Evolutionary conservation across 345 rosid genomes (phyloP).

Genomic region (Eucalyptus tenuipes): DNA sequence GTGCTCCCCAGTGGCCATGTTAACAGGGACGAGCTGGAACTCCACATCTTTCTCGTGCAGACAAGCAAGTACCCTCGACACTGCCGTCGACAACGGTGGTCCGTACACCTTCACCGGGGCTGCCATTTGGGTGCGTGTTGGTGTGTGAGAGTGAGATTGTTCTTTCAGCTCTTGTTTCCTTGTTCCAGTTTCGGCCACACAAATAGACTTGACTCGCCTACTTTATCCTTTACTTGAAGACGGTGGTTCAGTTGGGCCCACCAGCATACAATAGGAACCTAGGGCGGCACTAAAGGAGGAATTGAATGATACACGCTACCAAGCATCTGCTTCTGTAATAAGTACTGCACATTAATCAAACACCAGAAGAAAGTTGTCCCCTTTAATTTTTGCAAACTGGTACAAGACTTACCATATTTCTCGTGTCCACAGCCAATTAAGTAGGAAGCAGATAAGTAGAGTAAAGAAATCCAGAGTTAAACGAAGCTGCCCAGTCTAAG

Average conservation of each 20-base stretch:
- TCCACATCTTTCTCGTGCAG: conserved; percentile 51
- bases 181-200: neutral
- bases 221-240: neutral
- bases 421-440: neutral
- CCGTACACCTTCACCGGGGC: conserved; percentile 58
- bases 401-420: neutral
- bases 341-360: neutral
- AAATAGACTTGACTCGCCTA: neutral
- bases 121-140: conserved; percentile 11
- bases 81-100: conserved; percentile 45
- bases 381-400: neutral
- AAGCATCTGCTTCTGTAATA: neutral
- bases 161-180: neutral
- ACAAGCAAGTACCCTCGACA: conserved; percentile 51
- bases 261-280: neutral
- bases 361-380: neutral
- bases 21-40: conserved; percentile 44
- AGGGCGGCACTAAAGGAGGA: neutral
- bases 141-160: neutral
- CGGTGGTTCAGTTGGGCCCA: neutral
- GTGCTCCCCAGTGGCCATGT: conserved; percentile 53
- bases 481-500: neutral
- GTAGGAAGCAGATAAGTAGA: neutral
- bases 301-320: neutral
- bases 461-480: neutral